Evolutionary conservation across 2,329 filamentous ascomycete species (phyloP).

Genomic region (Colletotrichum somersetense): DNA sequence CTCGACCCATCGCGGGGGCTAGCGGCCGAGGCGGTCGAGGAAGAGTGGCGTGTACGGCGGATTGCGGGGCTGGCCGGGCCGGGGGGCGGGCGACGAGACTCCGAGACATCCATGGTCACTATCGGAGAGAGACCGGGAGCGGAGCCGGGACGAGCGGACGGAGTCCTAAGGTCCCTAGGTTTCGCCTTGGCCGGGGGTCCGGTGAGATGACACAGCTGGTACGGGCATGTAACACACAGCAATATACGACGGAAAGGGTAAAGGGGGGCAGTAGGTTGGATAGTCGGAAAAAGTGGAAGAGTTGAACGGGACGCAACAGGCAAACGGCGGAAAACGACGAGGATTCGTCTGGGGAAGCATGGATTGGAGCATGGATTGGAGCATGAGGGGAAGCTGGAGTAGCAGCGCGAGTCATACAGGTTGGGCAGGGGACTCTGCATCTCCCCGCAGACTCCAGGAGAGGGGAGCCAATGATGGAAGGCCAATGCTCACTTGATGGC

Average conservation of each 20-base stretch:
- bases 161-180: too few relatives aligned
- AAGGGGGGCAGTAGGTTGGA: background rate
- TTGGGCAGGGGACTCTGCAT: background rate
- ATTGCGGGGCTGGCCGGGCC: constrained; percentile 27
- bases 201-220: too few relatives aligned
- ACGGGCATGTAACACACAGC: too few relatives aligned
- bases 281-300: constrained; percentile 39
- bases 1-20: constrained; percentile 19
- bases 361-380: constrained; percentile 12
- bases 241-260: too few relatives aligned
- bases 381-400: constrained; percentile 4
- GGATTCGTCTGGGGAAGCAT: constrained; percentile 34
- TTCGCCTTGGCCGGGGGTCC: too few relatives aligned
- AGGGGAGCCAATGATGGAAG: constrained; percentile 8
- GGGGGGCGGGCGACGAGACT: constrained; percentile 26
- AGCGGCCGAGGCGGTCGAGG: constrained; percentile 19
- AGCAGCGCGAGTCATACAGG: background rate
- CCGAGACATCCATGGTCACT: constrained; percentile 25
- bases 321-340: constrained; percentile 34
- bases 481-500: background rate
- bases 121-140: background rate
- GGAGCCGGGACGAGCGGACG: too few relatives aligned
- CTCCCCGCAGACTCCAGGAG: constrained; percentile 6
- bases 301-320: constrained; percentile 10
- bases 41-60: constrained; percentile 11